A percentile compares a stretch with the other conserved stretches of the same genome.
Evolutionary conservation across 2,329 filamentous ascomycete genomes (phyloP).

Genomic region (Ceratocystis huliohia): DNA sequence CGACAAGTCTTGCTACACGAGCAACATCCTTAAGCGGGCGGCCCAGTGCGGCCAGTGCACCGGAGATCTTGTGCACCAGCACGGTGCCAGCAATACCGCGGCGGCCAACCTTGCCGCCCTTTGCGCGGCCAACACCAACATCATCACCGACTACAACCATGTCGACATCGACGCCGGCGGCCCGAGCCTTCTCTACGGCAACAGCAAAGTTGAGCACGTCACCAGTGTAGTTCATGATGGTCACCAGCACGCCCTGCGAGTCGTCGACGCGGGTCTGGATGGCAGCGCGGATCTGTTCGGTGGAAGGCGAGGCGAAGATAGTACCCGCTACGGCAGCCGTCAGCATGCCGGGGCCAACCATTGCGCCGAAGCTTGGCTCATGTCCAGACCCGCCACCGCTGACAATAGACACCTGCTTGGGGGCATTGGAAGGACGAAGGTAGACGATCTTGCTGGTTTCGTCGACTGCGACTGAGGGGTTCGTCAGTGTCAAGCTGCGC

Average conservation of each 20-base stretch:
- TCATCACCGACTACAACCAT: slow-evolving; percentile 92
- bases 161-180: slow-evolving; percentile 61
- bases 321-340: slow-evolving; percentile 74
- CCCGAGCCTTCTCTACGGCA: slow-evolving; percentile 82
- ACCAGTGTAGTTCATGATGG: slow-evolving; percentile 91
- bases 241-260: slow-evolving; percentile 66
- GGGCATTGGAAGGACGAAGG: slow-evolving; percentile 41
- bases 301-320: slow-evolving; percentile 70
- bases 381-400: slow-evolving; percentile 84
- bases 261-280: slow-evolving; percentile 61
- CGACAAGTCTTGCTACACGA: slow-evolving; percentile 55
- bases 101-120: slow-evolving; percentile 82
- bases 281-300: slow-evolving; percentile 68
- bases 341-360: slow-evolving; percentile 71
- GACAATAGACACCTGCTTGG: slow-evolving; percentile 64
- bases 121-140: slow-evolving; percentile 69
- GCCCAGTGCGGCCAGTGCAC: slow-evolving; percentile 66
- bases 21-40: slow-evolving; percentile 56
- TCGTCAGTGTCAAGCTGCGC: slow-evolving; percentile 64
- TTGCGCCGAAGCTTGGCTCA: slow-evolving; percentile 75
- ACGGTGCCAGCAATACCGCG: slow-evolving; percentile 86
- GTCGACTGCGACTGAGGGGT: slow-evolving; percentile 72
- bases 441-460: slow-evolving; percentile 72
- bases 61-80: slow-evolving; percentile 79
- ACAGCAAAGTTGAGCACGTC: slow-evolving; percentile 88